Percentiles rank a stretch among this genome's conserved stretches.
Evolutionary conservation across 805 yeast genomes (phyloP).

Genomic region (Spathaspora boniae): DNA sequence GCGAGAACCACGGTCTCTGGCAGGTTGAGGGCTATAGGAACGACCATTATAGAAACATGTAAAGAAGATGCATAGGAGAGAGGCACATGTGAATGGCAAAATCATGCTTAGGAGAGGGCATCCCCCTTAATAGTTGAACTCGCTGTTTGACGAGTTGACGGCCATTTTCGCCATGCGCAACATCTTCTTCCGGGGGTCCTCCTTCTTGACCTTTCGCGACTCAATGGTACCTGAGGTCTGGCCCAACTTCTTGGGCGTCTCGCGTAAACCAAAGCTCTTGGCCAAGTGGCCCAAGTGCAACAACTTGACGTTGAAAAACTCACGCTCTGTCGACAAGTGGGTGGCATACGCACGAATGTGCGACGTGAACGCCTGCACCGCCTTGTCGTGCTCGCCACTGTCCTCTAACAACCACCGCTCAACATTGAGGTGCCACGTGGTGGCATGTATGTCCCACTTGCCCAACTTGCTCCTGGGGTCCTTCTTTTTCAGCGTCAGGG

Average conservation of each 20-base stretch:
- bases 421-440: slow-evolving; percentile 89
- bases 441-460: slow-evolving; percentile 91
- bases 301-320: slow-evolving; percentile 72
- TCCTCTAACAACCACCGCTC: slow-evolving; percentile 87
- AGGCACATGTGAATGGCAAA: background rate
- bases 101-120: slow-evolving; percentile 6
- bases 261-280: slow-evolving; percentile 90
- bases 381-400: slow-evolving; percentile 53
- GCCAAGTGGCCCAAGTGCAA: slow-evolving; percentile 96
- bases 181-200: slow-evolving; percentile 71
- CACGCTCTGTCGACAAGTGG: slow-evolving; percentile 77
- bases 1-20: slow-evolving; percentile 82
- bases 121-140: slow-evolving; percentile 56
- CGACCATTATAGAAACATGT: background rate
- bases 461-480: slow-evolving; percentile 35
- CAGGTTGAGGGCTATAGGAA: slow-evolving; percentile 21
- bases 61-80: slow-evolving; percentile 1
- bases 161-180: slow-evolving; percentile 70
- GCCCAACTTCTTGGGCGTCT: slow-evolving; percentile 83
- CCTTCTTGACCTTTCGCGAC: slow-evolving; percentile 47
- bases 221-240: slow-evolving; percentile 27
- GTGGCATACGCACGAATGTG: slow-evolving; percentile 96
- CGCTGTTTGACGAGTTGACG: slow-evolving; percentile 59
- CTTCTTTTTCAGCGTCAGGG: slow-evolving; percentile 34
- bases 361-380: slow-evolving; percentile 79